Evolutionary conservation across 192 early-diverging fungal genomes (phyloP), one percentile per base, ranked within the genome.

Genomic region (Backusella westeae): DNA sequence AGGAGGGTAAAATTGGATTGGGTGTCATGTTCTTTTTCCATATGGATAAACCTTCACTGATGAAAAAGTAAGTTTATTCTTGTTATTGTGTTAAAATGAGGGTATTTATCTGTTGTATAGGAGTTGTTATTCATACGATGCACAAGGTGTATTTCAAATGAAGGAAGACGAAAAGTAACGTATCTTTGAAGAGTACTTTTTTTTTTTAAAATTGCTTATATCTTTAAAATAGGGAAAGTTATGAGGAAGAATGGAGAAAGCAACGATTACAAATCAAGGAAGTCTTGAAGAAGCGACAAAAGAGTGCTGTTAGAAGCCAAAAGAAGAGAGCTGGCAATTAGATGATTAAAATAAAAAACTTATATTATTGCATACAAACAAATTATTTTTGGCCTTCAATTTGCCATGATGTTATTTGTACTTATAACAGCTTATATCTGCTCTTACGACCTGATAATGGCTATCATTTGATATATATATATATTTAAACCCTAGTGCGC

Each of bases 21-120:
- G 71, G 78, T 17, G 42, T 74, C 10, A 39, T 79, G 34, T 79
- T 79, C 68, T 79, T 79, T 46, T 75, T 73, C 72, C 78, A 79
- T 36, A 38, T 69, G 66, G 77, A 79, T 29, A 35, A 73, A 52
- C 77, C 77, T 23, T 34, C 32, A 9, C 71, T 79, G 39, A 32
- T 79, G 67, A 79, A 79, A 32, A 79, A 65, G 77, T 79, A 74
- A 74, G 66, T 49, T 32, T 15, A 6, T 12, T 1, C n/a, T 19
- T 26, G 7, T 23, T 53, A 2, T 6, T 59, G n/a, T 26, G 8
- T 23, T 59, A 59, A 10, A 59, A 12, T 8, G 52, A 21, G n/a
- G 23, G 12, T 63, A 63, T 63, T 29, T 6, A 23, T 63, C 1
- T 63, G 17, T 66, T 42, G 34, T 12, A 38, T 67, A 75, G 74